Evolutionary conservation across 106 monocot genomes (phyloP), one percentile per base, ranked within the genome.

Genomic region (Dendrobium catenatum): DNA sequence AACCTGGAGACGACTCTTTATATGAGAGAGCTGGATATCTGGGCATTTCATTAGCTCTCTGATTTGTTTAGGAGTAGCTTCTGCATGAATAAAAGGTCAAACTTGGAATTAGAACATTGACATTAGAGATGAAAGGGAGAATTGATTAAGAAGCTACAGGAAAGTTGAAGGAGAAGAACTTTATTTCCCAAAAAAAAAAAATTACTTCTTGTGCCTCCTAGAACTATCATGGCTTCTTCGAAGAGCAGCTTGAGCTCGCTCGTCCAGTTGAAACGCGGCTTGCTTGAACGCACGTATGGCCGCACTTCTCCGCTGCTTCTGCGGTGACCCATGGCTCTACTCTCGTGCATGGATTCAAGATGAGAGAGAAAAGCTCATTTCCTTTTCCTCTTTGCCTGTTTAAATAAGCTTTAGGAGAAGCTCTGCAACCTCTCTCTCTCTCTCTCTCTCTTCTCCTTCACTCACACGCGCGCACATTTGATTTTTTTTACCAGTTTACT

Each of bases 11-110:
- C 76, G 76, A 10, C 76, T 76, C 51, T 76, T 76, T 20, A 76
- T 76, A 49, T 76, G 76, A 48, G 76, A 76, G 49, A 76, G 76
- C 22, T 76, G 76, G 15, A 76, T 49, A 76, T 76, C 4, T 15
- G 76, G 49, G 76, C 76, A 76, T 76, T 76, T 76, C 47, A 76
- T 49, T 6, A 76, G 48, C 42, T 76, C 76, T 76, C 76, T 76
- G 11, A 76, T 76, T 27, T 76, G 47, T 9, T 76, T 76, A 10
- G 76, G 76, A 2, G 76, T 76, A 49, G 76, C 46, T 26, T 76
- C 76, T 76, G 76, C 17, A 49, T 70, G 8, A 73, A 2, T 6
- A 42, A 20, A 72, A 40, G 31, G 16, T 5, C 29, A 16, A 11
- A 40, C 3, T 33, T 31, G 0, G 72, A 72, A 72, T 31, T 37